Evolutionary conservation across 1,139 yeast species (phyloP).

Genomic region (Geotrichum phurueaensis): DNA sequence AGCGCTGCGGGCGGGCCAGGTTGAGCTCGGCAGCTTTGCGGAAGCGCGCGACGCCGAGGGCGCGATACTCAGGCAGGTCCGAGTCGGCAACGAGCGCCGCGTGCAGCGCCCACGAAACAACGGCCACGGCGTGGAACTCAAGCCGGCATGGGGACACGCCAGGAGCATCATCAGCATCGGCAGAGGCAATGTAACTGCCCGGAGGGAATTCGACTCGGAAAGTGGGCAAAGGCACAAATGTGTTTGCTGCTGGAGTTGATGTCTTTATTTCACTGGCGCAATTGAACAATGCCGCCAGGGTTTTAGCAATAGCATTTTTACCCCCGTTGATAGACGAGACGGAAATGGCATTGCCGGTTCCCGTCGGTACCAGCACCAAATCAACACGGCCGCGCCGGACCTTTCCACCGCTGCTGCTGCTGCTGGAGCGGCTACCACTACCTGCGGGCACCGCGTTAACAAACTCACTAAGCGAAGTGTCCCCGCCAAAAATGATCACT

Average conservation of each 20-base stretch:
- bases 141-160: neutral
- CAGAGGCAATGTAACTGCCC: conserved; percentile 32
- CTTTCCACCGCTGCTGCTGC: neutral
- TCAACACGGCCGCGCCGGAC: conserved; percentile 19
- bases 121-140: conserved; percentile 42
- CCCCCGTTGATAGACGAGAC: conserved; percentile 45
- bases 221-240: conserved; percentile 43
- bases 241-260: conserved; percentile 20
- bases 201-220: conserved; percentile 52
- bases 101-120: conserved; percentile 80
- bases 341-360: conserved; percentile 82
- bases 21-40: conserved; percentile 59
- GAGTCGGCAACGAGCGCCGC: conserved; percentile 78
- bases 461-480: conserved; percentile 76
- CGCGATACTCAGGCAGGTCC: conserved; percentile 61
- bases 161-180: conserved; percentile 8
- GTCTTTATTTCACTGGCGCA: neutral
- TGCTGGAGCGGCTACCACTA: too few relatives aligned
- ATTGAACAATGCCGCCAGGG: neutral
- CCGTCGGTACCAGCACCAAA: conserved; percentile 63
- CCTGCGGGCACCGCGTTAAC: conserved; percentile 42
- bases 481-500: conserved; percentile 71
- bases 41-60: conserved; percentile 62
- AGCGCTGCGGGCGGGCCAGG: conserved; percentile 45
- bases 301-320: conserved; percentile 38